A percentile compares a stretch with the other conserved stretches of the same genome.
phyloP scores from a whole-genome alignment of 331 rosid genomes.

The Malus hybrid region DNA sequence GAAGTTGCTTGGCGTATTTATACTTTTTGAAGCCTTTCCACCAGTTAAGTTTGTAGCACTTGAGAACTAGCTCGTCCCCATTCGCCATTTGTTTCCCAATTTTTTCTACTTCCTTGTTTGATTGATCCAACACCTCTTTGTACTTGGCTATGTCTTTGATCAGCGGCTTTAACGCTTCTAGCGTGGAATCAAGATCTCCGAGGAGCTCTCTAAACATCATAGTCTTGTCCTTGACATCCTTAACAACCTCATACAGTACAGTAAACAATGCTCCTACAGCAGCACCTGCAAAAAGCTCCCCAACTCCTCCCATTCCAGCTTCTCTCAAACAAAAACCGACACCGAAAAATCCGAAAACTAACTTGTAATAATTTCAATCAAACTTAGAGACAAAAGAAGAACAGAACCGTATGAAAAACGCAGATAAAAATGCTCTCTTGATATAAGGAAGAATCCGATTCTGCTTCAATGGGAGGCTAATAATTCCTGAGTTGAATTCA shows the following conservation, averaged over 20 bases:
- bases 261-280: too few species aligned
- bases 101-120: background rate
- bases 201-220: too few species aligned
- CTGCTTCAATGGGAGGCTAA: background rate
- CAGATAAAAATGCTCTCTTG: background rate
- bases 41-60: background rate
- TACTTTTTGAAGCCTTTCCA: background rate
- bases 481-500: background rate
- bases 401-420: background rate
- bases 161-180: background rate
- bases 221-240: too few species aligned
- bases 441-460: background rate
- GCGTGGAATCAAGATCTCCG: background rate
- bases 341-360: too few species aligned
- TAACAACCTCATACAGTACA: too few species aligned
- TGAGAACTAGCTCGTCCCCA: background rate
- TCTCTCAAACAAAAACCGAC: background rate
- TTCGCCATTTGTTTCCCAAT: background rate
- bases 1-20: background rate
- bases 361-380: too few species aligned
- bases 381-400: background rate
- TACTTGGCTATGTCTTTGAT: background rate
- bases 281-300: too few species aligned
- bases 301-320: background rate
- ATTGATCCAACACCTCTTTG: background rate